A percentile compares a stretch with the other conserved stretches of the same genome.
Conservation (phyloP, 2,329 filamentous ascomycete species). For the Paramyrothecium roridum region DNA sequence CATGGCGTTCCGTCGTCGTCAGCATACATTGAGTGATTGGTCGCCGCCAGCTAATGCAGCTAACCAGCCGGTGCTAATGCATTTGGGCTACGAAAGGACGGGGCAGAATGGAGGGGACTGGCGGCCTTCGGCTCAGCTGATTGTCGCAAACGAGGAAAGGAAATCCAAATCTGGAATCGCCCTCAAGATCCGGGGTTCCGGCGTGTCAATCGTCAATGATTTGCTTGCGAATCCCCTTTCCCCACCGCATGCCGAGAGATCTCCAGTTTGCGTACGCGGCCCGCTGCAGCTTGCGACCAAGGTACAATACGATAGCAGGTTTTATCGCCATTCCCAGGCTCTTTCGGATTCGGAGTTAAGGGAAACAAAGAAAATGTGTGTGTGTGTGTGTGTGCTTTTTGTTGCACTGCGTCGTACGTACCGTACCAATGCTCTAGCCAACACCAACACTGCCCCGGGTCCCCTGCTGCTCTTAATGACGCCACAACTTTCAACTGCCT, state of each 20-base stretch:
- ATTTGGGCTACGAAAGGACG: not conserved
- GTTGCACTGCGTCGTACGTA: no score
- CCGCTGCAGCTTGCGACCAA: not conserved
- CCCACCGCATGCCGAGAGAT: not conserved
- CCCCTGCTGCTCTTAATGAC: not conserved
- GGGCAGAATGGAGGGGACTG: no score
- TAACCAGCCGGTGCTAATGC: not conserved
- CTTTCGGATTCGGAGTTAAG: not conserved
- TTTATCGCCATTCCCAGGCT: not conserved
- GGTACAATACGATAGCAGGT: no score
- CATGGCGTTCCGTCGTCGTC: not conserved
- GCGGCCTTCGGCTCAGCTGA: no score
- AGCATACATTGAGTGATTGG: not conserved
- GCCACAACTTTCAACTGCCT: not conserved
- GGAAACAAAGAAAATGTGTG: not conserved
- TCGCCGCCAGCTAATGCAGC: no score
- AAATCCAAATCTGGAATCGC: no score
- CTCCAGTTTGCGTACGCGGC: not conserved
- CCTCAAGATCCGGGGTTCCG: not conserved
- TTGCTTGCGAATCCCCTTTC: not conserved
- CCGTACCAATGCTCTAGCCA: no score
- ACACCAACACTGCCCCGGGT: not conserved
- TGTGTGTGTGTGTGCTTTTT: no score
- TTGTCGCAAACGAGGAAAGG: no score
- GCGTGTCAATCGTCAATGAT: not conserved